Evolutionary conservation across 768 basidiomycete species (phyloP), one percentile per base, ranked within the genome.

Genomic region (Lactifluus volemus): DNA sequence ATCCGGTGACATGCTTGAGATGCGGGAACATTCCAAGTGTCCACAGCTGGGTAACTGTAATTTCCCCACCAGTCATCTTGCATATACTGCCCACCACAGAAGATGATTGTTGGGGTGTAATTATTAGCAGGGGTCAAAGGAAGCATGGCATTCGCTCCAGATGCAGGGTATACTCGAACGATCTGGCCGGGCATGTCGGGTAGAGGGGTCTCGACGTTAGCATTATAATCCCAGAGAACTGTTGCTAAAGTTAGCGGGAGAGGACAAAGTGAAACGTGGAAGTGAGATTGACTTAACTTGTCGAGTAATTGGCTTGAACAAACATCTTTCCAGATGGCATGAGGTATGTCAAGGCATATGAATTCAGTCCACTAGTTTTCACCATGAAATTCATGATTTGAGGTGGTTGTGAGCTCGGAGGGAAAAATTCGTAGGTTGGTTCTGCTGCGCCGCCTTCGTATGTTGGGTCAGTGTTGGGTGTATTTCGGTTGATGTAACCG

Each of bases 81-180:
- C 81, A 96, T 86, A 70, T 88, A 79, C 9, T 83, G 82, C 30
- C 96, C 96, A 53, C 95, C 95, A 65, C 95, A 98, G 74, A 98
- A 95, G 48, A 98, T 68, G 48, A 97, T 70, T 0, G 92, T 91
- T 0, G 88, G 90, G 0, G 79, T 82, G 71, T 90, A 98, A 70
- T 90, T 87, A 75, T 96, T 97, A 29, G 79, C 86, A 5, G 89
- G 88, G 1, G 90, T 95, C 17, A 98, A 79, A 7, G 95, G 95
- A 0, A 25, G 25, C 25, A 25, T 25, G 25, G 36, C 36, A 11
- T 25, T 25, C 25, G 25, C 25, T 25, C 25, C 25, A 2, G 25
- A 25, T 25, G 25, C 25, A 25, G 25, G 25, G 25, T 25, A 25
- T 25, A 25, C 25, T 34, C 92, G 86, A 21, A 82, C 83, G 49